Conservation (phyloP, 177 flowering plant genomes). For the Vitis hybrid region DNA sequence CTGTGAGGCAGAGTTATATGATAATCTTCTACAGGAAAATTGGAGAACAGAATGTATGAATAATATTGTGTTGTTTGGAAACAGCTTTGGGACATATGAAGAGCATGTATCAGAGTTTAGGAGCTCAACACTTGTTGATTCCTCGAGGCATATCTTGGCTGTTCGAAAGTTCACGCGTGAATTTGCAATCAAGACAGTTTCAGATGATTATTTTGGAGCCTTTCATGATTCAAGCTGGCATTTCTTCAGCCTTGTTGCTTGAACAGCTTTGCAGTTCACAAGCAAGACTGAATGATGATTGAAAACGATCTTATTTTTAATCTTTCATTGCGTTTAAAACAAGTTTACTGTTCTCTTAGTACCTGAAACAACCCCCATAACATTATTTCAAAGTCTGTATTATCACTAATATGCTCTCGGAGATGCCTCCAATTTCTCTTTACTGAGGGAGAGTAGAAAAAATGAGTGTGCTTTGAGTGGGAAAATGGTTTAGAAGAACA, state of each 20-base stretch:
- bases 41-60: conserved; percentile 52
- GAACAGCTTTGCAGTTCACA: no score
- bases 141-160: conserved; percentile 47
- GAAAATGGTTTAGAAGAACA: no score
- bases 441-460: no score
- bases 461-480: no score
- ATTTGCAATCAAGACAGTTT: conserved; percentile 33
- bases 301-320: conserved; percentile 40
- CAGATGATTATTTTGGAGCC: conserved; percentile 55
- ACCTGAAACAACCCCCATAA: no score
- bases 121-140: conserved; percentile 23
- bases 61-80: conserved; percentile 61
- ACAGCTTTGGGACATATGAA: conserved; percentile 69
- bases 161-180: conserved; percentile 47
- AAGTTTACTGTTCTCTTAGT: no score
- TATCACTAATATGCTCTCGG: no score
- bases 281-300: no score
- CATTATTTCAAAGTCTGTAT: no score
- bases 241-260: no score
- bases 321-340: conserved; percentile 30
- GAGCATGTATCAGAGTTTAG: conserved; percentile 32
- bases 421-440: no score
- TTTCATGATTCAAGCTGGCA: no score
- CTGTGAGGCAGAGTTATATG: conserved; percentile 74
- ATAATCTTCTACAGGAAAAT: conserved; percentile 70